Conservation (phyloP, 2,329 filamentous ascomycete species). For the Verticillium klebahnii region DNA sequence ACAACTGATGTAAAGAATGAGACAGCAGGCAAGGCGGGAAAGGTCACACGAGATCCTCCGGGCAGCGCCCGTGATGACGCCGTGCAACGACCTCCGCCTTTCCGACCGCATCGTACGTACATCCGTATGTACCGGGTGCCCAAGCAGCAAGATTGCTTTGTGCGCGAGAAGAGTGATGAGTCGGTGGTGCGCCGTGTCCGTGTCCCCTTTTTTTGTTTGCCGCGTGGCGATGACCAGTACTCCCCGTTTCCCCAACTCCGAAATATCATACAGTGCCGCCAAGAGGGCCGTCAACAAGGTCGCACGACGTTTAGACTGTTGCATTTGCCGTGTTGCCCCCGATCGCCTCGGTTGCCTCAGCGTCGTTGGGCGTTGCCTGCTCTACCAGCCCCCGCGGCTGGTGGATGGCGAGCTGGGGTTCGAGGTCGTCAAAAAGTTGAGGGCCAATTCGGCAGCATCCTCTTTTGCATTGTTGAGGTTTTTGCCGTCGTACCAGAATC, state of each 20-base stretch:
- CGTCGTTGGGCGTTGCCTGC: background rate
- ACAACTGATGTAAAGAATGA: background rate
- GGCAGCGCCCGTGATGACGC: background rate
- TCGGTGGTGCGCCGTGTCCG: conserved; percentile 4
- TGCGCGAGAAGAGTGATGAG: background rate
- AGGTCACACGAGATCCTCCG: background rate
- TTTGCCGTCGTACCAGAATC: conserved; percentile 89
- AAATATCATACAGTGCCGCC: background rate
- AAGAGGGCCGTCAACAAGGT: background rate
- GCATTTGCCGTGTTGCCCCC: background rate
- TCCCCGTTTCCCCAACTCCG: conserved; percentile 19
- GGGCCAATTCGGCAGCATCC: conserved; percentile 81
- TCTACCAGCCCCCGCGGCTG: conserved; percentile 12
- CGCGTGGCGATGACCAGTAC: conserved; percentile 15
- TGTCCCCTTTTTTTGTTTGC: conserved; percentile 10
- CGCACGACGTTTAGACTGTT: background rate
- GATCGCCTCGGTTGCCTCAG: background rate
- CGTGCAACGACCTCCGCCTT: background rate
- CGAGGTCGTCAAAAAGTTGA: conserved; percentile 49
- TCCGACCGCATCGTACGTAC: background rate
- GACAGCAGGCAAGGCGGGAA: background rate
- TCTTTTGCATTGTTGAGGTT: conserved; percentile 85
- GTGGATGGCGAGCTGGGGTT: conserved; percentile 34
- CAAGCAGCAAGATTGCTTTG: background rate
- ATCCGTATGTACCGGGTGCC: background rate